Evolutionary conservation across 73 alveolate species (phyloP), one percentile per base, ranked within the genome.

Genomic region (Blepharisma japonicum): DNA sequence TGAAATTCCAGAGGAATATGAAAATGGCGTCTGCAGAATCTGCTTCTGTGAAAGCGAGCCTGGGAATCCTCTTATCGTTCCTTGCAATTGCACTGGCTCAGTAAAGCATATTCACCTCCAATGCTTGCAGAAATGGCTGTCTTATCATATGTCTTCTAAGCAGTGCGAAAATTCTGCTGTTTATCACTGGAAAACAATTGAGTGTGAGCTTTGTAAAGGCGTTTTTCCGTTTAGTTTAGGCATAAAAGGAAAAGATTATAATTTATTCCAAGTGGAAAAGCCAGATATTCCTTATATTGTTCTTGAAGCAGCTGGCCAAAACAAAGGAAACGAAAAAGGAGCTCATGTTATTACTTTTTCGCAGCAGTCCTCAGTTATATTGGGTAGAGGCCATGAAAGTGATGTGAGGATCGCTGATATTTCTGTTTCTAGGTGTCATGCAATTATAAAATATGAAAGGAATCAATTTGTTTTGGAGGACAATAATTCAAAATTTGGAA

Each of bases 371-470:
- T 74, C 54, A 32, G 68, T 81, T 51, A 81, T 51, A 45, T 70
- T 81, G 27, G 98, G 98, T 0, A 84, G 98, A 68, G 92, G 95
- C 20, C 96, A 90, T 66, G 98, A 93, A 39, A 61, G 91, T 46
- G 94, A 93, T 39, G 78, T 93, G 7, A 68, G 94, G 51, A 84
- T 93, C 11, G 82, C 82, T 46, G 98, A 93, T 77, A 93, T 93
- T 9, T 82, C 94, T 6, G 98, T 92, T 6, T 90, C 96, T 6
- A 83, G 98, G 68, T 78, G 83, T 78, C 98, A 92, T 81, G 96
- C 96, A 3, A 53, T 78, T 21, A 81, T 92, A 6, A 90, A 82
- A 55, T 80, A 77, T 25, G 38, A 61, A 6, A 54, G 66, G 49
- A 20, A 68, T 11, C 77, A 80, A 55, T 56, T 84, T 38, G 38